A percentile compares a stretch with the other conserved stretches of the same genome.
These are phyloP conservation scores for Monosporascus cannonballus DNA, from an alignment of 2,329 filamentous ascomycete genomes.

Conservation along the genomic window DNA sequence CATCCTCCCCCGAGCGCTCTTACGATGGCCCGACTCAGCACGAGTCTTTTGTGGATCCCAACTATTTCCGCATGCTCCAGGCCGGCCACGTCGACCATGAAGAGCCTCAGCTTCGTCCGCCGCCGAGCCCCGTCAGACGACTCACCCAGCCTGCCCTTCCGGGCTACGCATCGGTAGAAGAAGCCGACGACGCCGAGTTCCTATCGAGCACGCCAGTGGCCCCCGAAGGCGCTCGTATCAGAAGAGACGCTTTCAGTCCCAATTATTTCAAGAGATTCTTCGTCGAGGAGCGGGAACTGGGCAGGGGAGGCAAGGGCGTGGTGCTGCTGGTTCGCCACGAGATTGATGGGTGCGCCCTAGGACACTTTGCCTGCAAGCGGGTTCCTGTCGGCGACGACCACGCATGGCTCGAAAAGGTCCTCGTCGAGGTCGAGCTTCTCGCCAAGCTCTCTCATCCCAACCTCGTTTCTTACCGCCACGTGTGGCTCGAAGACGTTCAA, in stretches of 20 bases:
- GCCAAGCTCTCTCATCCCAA: constrained; percentile 92
- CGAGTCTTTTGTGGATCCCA: constrained; percentile 76
- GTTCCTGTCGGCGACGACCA: constrained; percentile 95
- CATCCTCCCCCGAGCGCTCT: constrained; percentile 41
- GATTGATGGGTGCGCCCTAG: constrained; percentile 80
- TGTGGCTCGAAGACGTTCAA: constrained; percentile 88
- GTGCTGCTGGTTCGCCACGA: constrained; percentile 91
- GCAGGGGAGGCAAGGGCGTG: constrained; percentile 88
- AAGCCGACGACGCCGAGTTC: constrained; percentile 39
- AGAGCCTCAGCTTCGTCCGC: constrained; percentile 36
- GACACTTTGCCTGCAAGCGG: constrained; percentile 92
- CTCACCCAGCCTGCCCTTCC: constrained; percentile 41
- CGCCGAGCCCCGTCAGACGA: constrained; percentile 49
- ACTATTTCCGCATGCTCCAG: constrained; percentile 93
- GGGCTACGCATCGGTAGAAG: constrained; percentile 16
- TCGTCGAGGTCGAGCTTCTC: constrained; percentile 88
- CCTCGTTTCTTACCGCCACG: constrained; percentile 91
- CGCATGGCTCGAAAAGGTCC: constrained; percentile 87
- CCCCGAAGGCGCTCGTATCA: constrained; percentile 64
- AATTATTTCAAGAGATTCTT: constrained; percentile 94
- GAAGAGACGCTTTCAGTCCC: constrained; percentile 79
- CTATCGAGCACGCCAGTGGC: constrained; percentile 46
- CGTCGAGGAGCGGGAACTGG: constrained; percentile 78
- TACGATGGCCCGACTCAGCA: constrained; percentile 40
- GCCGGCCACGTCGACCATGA: constrained; percentile 36